Evolutionary conservation across 805 yeast genomes (phyloP).

Genomic region (Yarrowia bubula): DNA sequence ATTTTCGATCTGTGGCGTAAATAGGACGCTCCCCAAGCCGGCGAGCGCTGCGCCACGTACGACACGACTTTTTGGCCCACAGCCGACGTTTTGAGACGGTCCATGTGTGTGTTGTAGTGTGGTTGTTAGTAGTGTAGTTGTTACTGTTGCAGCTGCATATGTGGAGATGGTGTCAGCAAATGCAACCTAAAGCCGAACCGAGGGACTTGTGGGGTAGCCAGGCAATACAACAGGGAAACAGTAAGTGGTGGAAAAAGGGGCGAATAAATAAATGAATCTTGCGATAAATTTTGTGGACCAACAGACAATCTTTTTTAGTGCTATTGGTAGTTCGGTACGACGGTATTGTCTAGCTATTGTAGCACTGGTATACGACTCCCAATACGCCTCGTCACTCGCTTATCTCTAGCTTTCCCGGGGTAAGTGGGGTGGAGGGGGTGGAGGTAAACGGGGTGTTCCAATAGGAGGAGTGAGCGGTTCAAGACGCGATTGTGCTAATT

Average conservation of each 20-base stretch:
- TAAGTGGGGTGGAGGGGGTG: too few species aligned
- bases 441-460: too few species aligned
- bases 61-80: slow-evolving; percentile 21
- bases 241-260: neutral
- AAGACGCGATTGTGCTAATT: too few species aligned
- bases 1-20: slow-evolving; percentile 31
- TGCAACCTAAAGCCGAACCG: slow-evolving; percentile 27
- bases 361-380: neutral
- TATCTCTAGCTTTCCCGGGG: slow-evolving; percentile 1
- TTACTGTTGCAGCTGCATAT: neutral
- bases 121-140: neutral
- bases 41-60: slow-evolving; percentile 24
- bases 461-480: too few species aligned
- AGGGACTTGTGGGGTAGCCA: slow-evolving; percentile 17
- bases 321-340: neutral
- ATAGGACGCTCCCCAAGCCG: slow-evolving; percentile 29
- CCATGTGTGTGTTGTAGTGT: slow-evolving; percentile 2
- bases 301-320: neutral
- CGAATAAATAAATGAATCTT: neutral
- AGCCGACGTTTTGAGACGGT: slow-evolving; percentile 26
- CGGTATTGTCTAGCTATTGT: too few species aligned
- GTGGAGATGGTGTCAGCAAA: slow-evolving; percentile 25
- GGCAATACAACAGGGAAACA: neutral
- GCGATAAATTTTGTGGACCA: too few species aligned
- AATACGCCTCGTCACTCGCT: neutral